Percentiles rank a stretch among this genome's conserved stretches.
phyloP scores from a whole-genome alignment of 176 grass and related monocot genomes.

The Leersia perrieri region DNA sequence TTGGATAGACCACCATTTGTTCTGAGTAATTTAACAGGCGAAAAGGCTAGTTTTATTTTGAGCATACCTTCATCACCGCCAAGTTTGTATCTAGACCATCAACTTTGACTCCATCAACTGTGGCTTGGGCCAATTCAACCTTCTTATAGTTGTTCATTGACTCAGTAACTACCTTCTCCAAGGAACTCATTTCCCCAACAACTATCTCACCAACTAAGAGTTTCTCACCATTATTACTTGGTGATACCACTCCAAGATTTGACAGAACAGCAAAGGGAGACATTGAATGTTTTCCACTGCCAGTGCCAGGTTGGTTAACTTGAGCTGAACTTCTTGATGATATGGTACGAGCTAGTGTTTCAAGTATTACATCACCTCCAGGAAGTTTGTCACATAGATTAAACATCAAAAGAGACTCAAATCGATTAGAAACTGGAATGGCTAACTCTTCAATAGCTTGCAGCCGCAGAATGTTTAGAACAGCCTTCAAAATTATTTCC shows the following conservation, averaged over 20 bases:
- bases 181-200: conserved; percentile 80
- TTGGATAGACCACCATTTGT: background rate
- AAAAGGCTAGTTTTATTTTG: conserved; percentile 5
- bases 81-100: conserved; percentile 96
- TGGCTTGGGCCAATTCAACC: conserved; percentile 80
- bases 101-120: conserved; percentile 92
- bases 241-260: conserved; percentile 73
- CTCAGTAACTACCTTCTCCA: conserved; percentile 75
- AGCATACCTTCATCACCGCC: conserved; percentile 91
- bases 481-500: conserved; percentile 75
- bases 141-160: conserved; percentile 89
- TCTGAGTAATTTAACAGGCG: background rate
- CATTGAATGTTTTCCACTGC: conserved; percentile 67
- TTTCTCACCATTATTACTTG: conserved; percentile 52
- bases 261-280: conserved; percentile 63
- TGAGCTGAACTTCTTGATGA: conserved; percentile 51
- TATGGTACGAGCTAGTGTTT: conserved; percentile 68
- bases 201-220: conserved; percentile 84
- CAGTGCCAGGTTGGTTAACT: conserved; percentile 39
- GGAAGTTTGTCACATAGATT: conserved; percentile 94
- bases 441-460: conserved; percentile 79
- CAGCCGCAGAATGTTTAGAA: conserved; percentile 67
- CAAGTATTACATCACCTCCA: conserved; percentile 88
- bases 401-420: conserved; percentile 77
- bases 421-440: conserved; percentile 47